phyloP scores from a whole-genome alignment of 139 green algal genomes.

The Chlamydomonas applanata region DNA sequence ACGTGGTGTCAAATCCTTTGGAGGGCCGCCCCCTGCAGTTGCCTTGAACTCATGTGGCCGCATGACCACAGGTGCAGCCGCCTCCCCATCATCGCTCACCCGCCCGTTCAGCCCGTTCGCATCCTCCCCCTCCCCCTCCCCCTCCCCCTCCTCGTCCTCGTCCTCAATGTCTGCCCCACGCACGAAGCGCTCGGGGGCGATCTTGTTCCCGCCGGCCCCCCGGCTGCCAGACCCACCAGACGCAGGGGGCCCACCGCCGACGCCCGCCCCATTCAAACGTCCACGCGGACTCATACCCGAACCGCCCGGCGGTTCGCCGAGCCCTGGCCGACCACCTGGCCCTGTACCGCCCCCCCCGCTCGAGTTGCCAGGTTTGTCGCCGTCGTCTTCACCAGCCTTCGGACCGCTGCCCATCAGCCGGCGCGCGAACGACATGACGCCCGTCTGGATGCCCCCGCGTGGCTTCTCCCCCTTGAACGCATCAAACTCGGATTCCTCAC shows the following conservation, averaged over 20 bases:
- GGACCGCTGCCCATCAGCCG: background rate
- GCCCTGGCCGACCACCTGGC: too few species aligned
- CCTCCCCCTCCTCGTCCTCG: background rate
- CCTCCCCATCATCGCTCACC: too few species aligned
- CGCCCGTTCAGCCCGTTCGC: background rate
- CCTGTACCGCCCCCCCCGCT: too few species aligned
- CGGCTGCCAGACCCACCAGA: background rate
- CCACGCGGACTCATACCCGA: too few species aligned
- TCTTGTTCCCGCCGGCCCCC: background rate
- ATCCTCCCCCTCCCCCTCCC: background rate
- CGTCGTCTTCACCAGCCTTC: too few species aligned
- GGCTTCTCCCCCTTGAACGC: constrained; percentile 2
- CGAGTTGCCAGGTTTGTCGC: too few species aligned
- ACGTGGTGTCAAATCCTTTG: too few species aligned
- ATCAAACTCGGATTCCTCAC: background rate
- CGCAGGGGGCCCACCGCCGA: background rate
- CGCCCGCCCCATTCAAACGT: too few species aligned
- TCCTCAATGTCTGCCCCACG: background rate
- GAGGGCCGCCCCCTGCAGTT: too few species aligned
- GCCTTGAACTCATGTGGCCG: too few species aligned
- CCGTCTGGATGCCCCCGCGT: background rate
- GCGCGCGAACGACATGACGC: constrained; percentile 7
- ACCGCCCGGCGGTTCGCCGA: too few species aligned
- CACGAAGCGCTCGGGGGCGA: background rate
- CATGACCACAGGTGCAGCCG: too few species aligned